Evolutionary conservation across 2,329 filamentous ascomycete genomes (phyloP), one percentile per base, ranked within the genome.

Genomic region (Myrmaecium sp.): DNA sequence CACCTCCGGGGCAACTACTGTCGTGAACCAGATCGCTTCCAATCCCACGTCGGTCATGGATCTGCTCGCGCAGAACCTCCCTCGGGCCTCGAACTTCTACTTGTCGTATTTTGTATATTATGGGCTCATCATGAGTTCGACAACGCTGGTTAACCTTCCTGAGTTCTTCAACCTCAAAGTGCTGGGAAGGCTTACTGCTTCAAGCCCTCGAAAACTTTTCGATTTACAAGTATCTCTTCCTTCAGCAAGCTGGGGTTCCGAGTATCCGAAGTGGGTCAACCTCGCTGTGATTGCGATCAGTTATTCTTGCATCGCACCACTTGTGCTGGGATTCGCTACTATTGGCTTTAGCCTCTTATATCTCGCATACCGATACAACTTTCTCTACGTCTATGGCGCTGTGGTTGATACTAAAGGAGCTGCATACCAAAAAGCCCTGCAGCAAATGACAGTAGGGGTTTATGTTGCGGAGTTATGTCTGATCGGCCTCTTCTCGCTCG

Each of bases 91-190:
- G 33, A 95, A 92, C 54, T 91, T 95, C 46, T 98, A 94, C 52
- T 74, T 95, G 12, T 81, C 77, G 0, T 98, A 95, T 55, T 91
- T 98, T 37, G 70, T 95, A 17, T 69, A 98, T 3, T 89, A 95
- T 51, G 91, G 86, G 17, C 52, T 95, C 31, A 75, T 74, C 2
- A 72, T 86, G 33, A 77, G 82, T 3, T 66, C 80, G 0, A 68
- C 74, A 24, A 67, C 78, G 1, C 52, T 95, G 4, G 61, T 91
- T 3, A 81, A 91, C 39, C 64, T 78, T 24, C 59, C 54, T 12
- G 81, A 82, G 10, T 64, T 95, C 26, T 52, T 84, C 24, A 52
- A 91, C 16, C 79, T 77, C 44, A 70, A 71, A 26, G 46, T 92
- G 5, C 58, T 84, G 24, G 80, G 83, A 49, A 77, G 71, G 39